phyloP scores from a whole-genome alignment of 192 early-diverging fungal species.

The Podila horticola region DNA sequence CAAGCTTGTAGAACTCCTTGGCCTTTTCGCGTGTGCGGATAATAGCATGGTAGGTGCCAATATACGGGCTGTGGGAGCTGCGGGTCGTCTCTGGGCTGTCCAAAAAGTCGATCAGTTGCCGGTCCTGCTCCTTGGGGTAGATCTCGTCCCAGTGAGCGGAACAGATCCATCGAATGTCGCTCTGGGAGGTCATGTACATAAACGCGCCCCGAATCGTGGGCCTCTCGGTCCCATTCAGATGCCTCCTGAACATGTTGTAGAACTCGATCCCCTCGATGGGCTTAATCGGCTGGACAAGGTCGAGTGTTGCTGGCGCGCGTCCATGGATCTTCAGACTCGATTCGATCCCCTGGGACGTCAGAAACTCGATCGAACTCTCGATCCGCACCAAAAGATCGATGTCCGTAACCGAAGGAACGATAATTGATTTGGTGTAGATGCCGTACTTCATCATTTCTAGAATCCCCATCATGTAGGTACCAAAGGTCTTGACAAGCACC shows the following conservation, averaged over 20 bases:
- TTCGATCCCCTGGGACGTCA: constrained; percentile 24
- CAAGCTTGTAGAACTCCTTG: constrained; percentile 2
- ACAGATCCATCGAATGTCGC: constrained; percentile 35
- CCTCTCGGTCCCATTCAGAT: neutral
- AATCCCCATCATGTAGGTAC: constrained; percentile 27
- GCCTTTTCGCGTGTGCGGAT: constrained; percentile 7
- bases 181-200: constrained; percentile 5
- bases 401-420: neutral
- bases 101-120: neutral
- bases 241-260: constrained; percentile 6
- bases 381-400: constrained; percentile 5
- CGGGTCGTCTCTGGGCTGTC: neutral
- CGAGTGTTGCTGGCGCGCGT: neutral
- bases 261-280: constrained; percentile 13
- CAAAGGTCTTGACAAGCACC: neutral
- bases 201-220: neutral
- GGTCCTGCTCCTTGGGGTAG: neutral
- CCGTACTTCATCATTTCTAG: constrained; percentile 31
- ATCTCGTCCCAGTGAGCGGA: neutral
- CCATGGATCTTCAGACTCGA: neutral
- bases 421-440: neutral
- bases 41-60: constrained; percentile 9
- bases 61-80: neutral
- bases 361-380: constrained; percentile 22
- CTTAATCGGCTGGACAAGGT: constrained; percentile 13